Evolutionary conservation across 345 rosid species (phyloP).

Genomic region (Laguncularia racemosa): DNA sequence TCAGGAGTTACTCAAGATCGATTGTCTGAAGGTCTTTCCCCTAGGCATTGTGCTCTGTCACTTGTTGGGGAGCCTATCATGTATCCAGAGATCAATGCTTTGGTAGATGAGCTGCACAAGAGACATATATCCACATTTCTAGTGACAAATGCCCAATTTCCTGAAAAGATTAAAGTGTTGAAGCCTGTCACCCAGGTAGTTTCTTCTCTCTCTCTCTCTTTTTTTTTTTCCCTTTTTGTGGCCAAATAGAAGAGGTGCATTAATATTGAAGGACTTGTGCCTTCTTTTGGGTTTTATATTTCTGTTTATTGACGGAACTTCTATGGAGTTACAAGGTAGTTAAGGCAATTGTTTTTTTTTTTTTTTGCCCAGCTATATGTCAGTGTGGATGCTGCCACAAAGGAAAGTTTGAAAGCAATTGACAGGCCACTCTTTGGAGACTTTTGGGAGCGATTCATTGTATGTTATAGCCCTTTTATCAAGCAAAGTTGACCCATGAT

Average conservation of each 20-base stretch:
- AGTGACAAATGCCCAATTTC: constrained; percentile 97
- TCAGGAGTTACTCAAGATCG: constrained; percentile 83
- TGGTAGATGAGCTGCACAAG: constrained; percentile 84
- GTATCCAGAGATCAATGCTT: constrained; percentile 88
- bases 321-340: too few relatives aligned
- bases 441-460: constrained; percentile 95
- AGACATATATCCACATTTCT: constrained; percentile 86
- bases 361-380: constrained; percentile 72
- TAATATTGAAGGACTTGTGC: background rate
- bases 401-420: constrained; percentile 91
- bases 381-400: constrained; percentile 98
- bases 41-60: constrained; percentile 92
- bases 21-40: constrained; percentile 75
- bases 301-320: too few relatives aligned
- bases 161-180: constrained; percentile 73
- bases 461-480: constrained; percentile 24
- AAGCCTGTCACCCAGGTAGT: constrained; percentile 85
- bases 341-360: constrained; percentile 2
- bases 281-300: background rate
- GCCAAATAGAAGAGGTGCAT: too few relatives aligned
- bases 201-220: background rate
- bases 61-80: constrained; percentile 98
- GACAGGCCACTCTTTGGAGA: constrained; percentile 95
- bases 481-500: too few relatives aligned
- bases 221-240: too few relatives aligned